phyloP scores from a whole-genome alignment of 768 basidiomycete genomes.

The Phlebiopsis gigantea region DNA sequence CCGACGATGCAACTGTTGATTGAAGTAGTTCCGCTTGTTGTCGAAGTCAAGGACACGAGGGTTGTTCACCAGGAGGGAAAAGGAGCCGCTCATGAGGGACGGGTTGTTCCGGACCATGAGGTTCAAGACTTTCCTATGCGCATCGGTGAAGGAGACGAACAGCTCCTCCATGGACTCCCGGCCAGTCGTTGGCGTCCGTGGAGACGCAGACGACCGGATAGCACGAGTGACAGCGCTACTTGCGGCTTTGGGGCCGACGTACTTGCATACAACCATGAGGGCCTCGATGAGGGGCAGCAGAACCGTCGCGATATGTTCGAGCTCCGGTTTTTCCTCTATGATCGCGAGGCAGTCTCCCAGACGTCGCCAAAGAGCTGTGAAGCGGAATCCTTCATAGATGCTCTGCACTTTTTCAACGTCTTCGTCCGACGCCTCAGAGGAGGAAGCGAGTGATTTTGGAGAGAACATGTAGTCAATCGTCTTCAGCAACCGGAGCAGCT shows the following conservation, averaged over 20 bases:
- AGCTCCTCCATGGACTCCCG: constrained; percentile 83
- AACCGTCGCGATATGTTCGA: constrained; percentile 87
- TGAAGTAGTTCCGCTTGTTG: constrained; percentile 97
- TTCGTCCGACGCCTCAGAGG: constrained; percentile 33
- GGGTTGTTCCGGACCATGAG: constrained; percentile 98
- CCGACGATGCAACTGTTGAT: constrained; percentile 84
- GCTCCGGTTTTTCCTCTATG: constrained; percentile 75
- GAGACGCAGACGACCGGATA: constrained; percentile 62
- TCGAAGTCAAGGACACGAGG: constrained; percentile 97
- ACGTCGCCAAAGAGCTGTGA: constrained; percentile 82
- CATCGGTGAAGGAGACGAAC: constrained; percentile 90
- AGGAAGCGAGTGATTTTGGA: constrained; percentile 39
- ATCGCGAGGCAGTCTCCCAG: constrained; percentile 85
- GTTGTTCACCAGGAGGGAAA: constrained; percentile 93
- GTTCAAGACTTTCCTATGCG: constrained; percentile 90
- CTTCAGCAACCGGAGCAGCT: constrained; percentile 90
- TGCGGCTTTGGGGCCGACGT: constrained; percentile 55
- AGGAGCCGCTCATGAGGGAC: constrained; percentile 95
- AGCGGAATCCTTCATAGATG: constrained; percentile 90
- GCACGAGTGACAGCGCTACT: constrained; percentile 29
- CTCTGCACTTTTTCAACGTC: constrained; percentile 79
- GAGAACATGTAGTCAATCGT: constrained; percentile 97
- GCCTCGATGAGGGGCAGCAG: constrained; percentile 93
- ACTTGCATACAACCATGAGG: constrained; percentile 98
- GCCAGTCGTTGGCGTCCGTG: constrained; percentile 58